phyloP scores from a whole-genome alignment of 1,284 basidiomycete genomes.

The Coriolopsis trogii region DNA sequence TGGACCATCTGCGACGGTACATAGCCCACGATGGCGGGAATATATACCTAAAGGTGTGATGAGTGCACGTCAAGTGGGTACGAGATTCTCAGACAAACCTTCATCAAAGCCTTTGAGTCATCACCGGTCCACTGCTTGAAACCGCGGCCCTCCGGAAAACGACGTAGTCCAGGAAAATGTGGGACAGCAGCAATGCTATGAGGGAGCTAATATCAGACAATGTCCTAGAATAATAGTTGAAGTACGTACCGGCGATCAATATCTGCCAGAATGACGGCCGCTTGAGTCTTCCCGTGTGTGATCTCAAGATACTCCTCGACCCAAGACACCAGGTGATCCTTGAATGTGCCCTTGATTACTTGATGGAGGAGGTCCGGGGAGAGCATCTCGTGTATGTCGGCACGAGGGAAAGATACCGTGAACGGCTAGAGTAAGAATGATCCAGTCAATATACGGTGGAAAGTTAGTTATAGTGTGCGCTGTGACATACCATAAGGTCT shows the following conservation, averaged over 20 bases:
- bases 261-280: conserved; percentile 6
- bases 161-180: conserved; percentile 16
- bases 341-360: conserved; percentile 11
- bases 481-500: conserved; percentile 18
- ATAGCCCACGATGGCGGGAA: conserved; percentile 17
- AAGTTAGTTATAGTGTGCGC: neutral
- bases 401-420: conserved; percentile 5
- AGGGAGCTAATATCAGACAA: neutral
- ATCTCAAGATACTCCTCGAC: conserved; percentile 7
- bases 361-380: conserved; percentile 13
- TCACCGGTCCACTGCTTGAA: conserved; percentile 29
- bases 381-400: conserved; percentile 11
- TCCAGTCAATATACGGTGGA: too few relatives aligned
- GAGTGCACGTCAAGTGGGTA: neutral
- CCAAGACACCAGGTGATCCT: conserved; percentile 24
- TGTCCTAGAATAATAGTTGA: neutral
- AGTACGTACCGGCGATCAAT: conserved; percentile 24
- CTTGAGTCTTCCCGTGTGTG: neutral
- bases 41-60: conserved; percentile 11
- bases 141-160: conserved; percentile 16
- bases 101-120: conserved; percentile 26
- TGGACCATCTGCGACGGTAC: conserved; percentile 16
- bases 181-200: conserved; percentile 7
- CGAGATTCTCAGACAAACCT: conserved; percentile 4
- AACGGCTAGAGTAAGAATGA: too few relatives aligned